Conservation (phyloP, 2,329 filamentous ascomycete species). For the Talaromyces amestolkiae region DNA sequence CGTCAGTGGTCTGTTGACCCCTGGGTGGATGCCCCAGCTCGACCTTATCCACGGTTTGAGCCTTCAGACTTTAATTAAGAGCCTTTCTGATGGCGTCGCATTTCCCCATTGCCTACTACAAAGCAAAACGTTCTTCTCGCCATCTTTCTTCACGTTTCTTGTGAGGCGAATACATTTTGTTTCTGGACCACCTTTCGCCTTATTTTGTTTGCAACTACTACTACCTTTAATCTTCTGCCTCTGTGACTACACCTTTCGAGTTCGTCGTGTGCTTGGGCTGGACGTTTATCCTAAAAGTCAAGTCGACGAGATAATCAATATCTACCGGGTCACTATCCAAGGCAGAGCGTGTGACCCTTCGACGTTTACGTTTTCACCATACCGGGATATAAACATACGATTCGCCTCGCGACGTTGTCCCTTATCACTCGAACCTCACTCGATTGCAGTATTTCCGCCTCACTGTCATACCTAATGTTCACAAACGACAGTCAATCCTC, state of each 20-base stretch:
- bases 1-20: not conserved
- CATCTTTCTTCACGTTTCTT: not conserved
- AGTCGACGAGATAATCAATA: not conserved
- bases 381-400: not conserved
- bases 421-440: not conserved
- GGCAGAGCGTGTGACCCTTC: not conserved
- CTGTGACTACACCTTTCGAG: not conserved
- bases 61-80: not conserved
- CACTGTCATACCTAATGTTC: not conserved
- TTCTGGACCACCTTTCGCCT: not conserved
- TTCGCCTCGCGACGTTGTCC: not conserved
- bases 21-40: not conserved
- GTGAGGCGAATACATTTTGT: not conserved
- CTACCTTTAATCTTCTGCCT: not conserved
- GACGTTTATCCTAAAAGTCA: not conserved
- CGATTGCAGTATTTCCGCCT: not conserved
- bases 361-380: not conserved
- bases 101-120: not conserved
- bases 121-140: not conserved
- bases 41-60: slow-evolving; percentile 7
- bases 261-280: not conserved
- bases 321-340: too few relatives aligned
- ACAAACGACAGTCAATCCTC: not conserved
- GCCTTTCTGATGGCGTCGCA: slow-evolving; percentile 8
- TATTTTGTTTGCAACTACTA: not conserved